Evolutionary conservation across 2,329 filamentous ascomycete species (phyloP).

Genomic region (Colletotrichum endophyticum): DNA sequence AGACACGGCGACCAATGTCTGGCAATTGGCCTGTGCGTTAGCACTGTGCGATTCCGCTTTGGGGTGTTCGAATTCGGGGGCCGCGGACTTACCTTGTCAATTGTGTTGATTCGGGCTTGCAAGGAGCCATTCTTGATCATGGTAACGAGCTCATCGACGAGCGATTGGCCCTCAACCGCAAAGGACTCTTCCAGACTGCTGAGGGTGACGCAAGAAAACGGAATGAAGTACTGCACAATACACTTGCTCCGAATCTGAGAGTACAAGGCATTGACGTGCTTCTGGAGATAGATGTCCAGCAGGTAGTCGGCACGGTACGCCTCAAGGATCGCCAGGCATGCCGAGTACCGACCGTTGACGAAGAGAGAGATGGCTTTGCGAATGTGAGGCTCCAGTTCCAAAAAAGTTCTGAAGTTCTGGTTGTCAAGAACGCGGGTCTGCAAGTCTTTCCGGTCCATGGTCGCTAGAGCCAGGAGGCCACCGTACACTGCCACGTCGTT

Average conservation of each 20-base stretch:
- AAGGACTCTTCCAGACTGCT: constrained; percentile 81
- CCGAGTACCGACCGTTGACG: constrained; percentile 86
- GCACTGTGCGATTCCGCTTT: not conserved
- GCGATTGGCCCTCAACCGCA: constrained; percentile 62
- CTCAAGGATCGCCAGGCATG: constrained; percentile 82
- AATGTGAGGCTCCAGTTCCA: constrained; percentile 93
- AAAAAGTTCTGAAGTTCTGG: constrained; percentile 78
- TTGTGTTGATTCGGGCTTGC: constrained; percentile 82
- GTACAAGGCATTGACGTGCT: constrained; percentile 75
- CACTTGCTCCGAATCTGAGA: constrained; percentile 83
- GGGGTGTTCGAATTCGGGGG: not conserved
- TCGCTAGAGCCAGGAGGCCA: constrained; percentile 86
- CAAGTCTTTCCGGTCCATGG: constrained; percentile 81
- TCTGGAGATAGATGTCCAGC: constrained; percentile 86
- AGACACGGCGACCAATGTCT: constrained; percentile 76
- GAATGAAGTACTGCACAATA: constrained; percentile 90
- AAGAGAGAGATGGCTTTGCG: constrained; percentile 90
- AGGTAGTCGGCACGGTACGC: constrained; percentile 84
- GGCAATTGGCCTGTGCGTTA: constrained; percentile 7
- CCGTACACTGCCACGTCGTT: constrained; percentile 95
- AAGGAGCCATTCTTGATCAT: constrained; percentile 79
- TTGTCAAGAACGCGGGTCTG: constrained; percentile 82
- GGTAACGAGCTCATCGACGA: constrained; percentile 75
- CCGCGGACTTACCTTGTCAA: constrained; percentile 65
- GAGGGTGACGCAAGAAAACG: constrained; percentile 87